These are phyloP conservation scores for Botryotinia convoluta DNA, from an alignment of 2,329 filamentous ascomycete genomes.

Conservation along the genomic window DNA sequence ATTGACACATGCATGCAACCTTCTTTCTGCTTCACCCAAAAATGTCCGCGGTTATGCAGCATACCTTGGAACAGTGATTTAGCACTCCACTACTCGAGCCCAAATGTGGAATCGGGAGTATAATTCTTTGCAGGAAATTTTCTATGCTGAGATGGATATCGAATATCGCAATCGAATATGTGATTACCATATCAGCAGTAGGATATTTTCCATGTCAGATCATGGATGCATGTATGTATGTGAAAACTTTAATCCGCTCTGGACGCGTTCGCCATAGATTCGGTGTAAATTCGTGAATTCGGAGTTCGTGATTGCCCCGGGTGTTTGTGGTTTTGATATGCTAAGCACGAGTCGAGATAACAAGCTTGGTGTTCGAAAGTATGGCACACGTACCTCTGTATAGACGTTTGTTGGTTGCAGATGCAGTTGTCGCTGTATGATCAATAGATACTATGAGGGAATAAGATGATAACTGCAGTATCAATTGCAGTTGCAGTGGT, in stretches of 20 bases:
- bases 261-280: not conserved
- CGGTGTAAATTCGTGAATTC: not conserved
- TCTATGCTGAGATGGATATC: not conserved
- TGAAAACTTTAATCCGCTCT: not conserved
- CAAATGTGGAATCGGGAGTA: not conserved
- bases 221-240: not conserved
- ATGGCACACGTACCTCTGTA: not conserved
- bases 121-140: not conserved
- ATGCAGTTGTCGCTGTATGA: not conserved
- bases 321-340: not conserved
- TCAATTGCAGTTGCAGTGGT: not conserved
- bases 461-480: not conserved
- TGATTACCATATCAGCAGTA: not conserved
- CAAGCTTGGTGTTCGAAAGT: not conserved
- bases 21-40: not conserved
- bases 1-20: not conserved
- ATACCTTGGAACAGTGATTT: not conserved
- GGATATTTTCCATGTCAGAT: not conserved
- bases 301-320: not conserved
- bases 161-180: not conserved
- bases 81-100: not conserved
- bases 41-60: not conserved
- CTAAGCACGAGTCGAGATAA: not conserved
- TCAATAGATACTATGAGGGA: not conserved
- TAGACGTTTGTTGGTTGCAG: not conserved